A percentile compares a stretch with the other conserved stretches of the same genome.
Evolutionary conservation across 2,329 filamentous ascomycete species (phyloP).

Genomic region (Rosellinia necatrix): DNA sequence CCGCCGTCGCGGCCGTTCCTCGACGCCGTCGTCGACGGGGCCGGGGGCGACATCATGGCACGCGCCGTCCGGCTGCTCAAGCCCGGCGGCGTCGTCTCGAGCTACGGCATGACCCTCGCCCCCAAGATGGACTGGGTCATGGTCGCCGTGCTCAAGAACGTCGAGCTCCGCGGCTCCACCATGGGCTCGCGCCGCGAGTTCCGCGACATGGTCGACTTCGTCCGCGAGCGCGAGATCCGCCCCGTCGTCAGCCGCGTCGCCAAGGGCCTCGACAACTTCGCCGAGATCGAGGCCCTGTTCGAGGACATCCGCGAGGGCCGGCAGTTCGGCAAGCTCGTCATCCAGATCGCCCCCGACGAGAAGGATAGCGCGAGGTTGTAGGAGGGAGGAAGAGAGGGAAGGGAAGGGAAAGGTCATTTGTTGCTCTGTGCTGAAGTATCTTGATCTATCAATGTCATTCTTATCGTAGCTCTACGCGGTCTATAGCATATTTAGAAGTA

Average conservation of each 20-base stretch:
- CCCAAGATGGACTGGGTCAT: slow-evolving; percentile 89
- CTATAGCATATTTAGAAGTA: too few relatives aligned
- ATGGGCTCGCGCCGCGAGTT: slow-evolving; percentile 94
- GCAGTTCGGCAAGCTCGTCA: slow-evolving; percentile 92
- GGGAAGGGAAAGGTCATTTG: too few relatives aligned
- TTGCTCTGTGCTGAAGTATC: too few relatives aligned
- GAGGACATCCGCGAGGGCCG: slow-evolving; percentile 83
- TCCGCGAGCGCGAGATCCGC: slow-evolving; percentile 71
- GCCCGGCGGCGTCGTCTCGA: slow-evolving; percentile 79
- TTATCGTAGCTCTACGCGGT: too few relatives aligned
- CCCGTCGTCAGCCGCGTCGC: slow-evolving; percentile 79
- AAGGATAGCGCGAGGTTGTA: slow-evolving; percentile 48
- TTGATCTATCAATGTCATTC: too few relatives aligned
- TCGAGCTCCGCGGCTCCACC: slow-evolving; percentile 83
- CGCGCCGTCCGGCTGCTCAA: slow-evolving; percentile 71
- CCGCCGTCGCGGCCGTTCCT: slow-evolving; percentile 69
- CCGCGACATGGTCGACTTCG: slow-evolving; percentile 85
- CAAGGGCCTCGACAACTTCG: slow-evolving; percentile 73
- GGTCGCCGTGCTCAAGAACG: slow-evolving; percentile 81
- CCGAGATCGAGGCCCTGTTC: slow-evolving; percentile 82
- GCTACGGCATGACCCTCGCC: slow-evolving; percentile 88
- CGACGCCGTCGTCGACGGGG: slow-evolving; percentile 89
- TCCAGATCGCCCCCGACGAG: slow-evolving; percentile 61
- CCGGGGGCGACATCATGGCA: slow-evolving; percentile 80
- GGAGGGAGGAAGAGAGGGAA: background rate